These are phyloP conservation scores for Kodamaea suecica DNA, from an alignment of 1,139 yeast species.

Conservation along the genomic window DNA sequence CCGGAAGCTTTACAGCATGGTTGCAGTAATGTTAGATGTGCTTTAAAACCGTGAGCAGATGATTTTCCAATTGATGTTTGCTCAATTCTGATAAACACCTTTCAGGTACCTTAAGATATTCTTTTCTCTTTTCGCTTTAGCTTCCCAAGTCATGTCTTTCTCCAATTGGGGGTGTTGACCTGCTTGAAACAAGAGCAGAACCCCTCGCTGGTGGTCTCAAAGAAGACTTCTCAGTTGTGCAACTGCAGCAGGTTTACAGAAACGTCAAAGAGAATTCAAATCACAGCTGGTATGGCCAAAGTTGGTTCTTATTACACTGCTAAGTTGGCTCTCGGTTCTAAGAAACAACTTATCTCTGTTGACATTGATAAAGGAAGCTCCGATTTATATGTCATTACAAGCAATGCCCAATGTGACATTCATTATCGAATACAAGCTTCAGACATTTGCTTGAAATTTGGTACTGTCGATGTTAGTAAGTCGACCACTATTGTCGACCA, in stretches of 20 bases:
- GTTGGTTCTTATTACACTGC: constrained; percentile 6
- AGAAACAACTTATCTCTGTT: constrained; percentile 9
- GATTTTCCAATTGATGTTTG: too few relatives aligned
- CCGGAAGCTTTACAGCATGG: too few relatives aligned
- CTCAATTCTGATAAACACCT: too few relatives aligned
- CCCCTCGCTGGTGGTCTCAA: constrained; percentile 1
- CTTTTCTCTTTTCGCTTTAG: too few relatives aligned
- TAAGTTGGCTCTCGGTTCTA: constrained; percentile 10
- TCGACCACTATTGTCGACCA: constrained; percentile 9
- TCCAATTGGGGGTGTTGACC: too few relatives aligned
- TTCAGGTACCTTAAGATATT: too few relatives aligned
- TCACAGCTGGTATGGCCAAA: background rate
- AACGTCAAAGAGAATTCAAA: background rate
- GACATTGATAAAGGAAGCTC: constrained; percentile 22
- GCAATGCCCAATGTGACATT: constrained; percentile 4
- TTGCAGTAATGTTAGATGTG: too few relatives aligned
- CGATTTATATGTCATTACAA: constrained; percentile 18
- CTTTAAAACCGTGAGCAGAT: too few relatives aligned
- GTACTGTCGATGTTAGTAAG: constrained; percentile 9
- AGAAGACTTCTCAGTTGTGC: background rate
- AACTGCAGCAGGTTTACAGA: background rate
- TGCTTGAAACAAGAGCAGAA: too few relatives aligned
- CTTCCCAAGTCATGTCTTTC: too few relatives aligned
- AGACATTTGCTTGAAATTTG: constrained; percentile 6
- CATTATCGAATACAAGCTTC: constrained; percentile 1